A percentile compares a stretch with the other conserved stretches of the same genome.
These are phyloP conservation scores for Sphaceloma murrayae DNA, from an alignment of 2,329 filamentous ascomycete genomes.

Conservation along the genomic window DNA sequence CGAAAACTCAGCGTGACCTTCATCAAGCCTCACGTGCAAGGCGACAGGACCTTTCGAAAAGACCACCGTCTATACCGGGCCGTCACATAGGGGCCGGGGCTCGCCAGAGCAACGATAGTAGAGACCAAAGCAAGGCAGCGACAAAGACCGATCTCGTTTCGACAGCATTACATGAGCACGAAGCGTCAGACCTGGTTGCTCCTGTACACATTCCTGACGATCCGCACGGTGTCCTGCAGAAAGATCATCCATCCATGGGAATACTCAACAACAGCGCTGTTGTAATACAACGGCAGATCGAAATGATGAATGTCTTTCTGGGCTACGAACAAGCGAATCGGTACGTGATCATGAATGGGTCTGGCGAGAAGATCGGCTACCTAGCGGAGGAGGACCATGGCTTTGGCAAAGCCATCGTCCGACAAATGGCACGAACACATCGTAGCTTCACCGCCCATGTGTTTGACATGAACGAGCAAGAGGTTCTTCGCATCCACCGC, in stretches of 20 bases:
- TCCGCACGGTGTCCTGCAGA: slow-evolving; percentile 48
- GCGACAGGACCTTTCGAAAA: background rate
- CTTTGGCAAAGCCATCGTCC: slow-evolving; percentile 45
- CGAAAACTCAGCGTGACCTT: too few species aligned
- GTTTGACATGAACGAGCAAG: slow-evolving; percentile 51
- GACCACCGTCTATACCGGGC: slow-evolving; percentile 4
- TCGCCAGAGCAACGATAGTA: too few species aligned
- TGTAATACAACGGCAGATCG: slow-evolving; percentile 53
- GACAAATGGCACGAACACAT: slow-evolving; percentile 54
- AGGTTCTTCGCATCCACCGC: slow-evolving; percentile 53
- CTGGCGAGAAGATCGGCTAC: slow-evolving; percentile 54
- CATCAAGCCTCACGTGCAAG: too few species aligned
- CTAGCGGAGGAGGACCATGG: slow-evolving; percentile 55
- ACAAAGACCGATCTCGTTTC: slow-evolving; percentile 36
- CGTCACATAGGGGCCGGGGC: background rate
- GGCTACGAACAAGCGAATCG: slow-evolving; percentile 59
- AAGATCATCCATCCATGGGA: slow-evolving; percentile 47
- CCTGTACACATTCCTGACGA: slow-evolving; percentile 55
- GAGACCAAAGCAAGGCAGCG: background rate
- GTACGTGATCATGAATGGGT: slow-evolving; percentile 56
- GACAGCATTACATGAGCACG: slow-evolving; percentile 36
- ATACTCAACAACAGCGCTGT: slow-evolving; percentile 53
- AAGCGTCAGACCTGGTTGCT: slow-evolving; percentile 43
- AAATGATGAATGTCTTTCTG: slow-evolving; percentile 57
- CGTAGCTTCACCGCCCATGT: slow-evolving; percentile 56